Base-by-base conservation (phyloP, 139 green algal species). In the Chlamydomonas urium region DNA sequence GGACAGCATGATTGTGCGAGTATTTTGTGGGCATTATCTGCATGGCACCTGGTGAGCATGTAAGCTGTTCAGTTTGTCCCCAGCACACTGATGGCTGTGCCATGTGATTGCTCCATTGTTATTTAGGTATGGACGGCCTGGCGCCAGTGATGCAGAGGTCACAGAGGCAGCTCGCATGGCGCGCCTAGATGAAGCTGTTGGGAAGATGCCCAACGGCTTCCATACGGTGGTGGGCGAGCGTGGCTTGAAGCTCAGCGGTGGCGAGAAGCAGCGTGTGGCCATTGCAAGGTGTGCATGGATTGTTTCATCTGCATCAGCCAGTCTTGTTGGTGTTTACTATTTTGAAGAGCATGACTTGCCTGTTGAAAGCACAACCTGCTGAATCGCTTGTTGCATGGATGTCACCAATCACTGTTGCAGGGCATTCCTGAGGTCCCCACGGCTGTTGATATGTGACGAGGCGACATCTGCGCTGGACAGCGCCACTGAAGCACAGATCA, bases 201-300 rank as follows among this genome's bases (percentile, higher is more conserved):
- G 5, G 10, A 67, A 29, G 33, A 67, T 63, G 53, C 24, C 53
- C 10, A 63, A 63, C 10, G 10, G 10, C 10, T 63, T 65, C 34
- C 59, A 67, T 86, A 67, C 69, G 29, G 53, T 63, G 31, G 91
- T 96, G 38, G 91, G 91, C 0, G 92, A 97, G 84, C 78, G 91
- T 0, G 91, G 92, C 3, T 79, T 97, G 31, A 94, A 97, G 81
- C 87, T 98, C 1, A 91, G 79, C 33, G 94, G 94, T 2, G 93
- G 93, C 0, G 93, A 98, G 83, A 97, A 97, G 87, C 94, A 98
- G 88, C 86, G 94, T 2, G 90, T 98, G 19, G 94, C 94, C 47
- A 98, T 98, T 33, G 94, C 94, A 0, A 62, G 81, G 0, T n/a
- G n/a, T n/a, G n/a, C n/a, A n/a, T n/a, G n/a, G n/a, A n/a, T n/a